Base-by-base conservation (phyloP, 148 eudicot species). In the Cornus florida region DNA sequence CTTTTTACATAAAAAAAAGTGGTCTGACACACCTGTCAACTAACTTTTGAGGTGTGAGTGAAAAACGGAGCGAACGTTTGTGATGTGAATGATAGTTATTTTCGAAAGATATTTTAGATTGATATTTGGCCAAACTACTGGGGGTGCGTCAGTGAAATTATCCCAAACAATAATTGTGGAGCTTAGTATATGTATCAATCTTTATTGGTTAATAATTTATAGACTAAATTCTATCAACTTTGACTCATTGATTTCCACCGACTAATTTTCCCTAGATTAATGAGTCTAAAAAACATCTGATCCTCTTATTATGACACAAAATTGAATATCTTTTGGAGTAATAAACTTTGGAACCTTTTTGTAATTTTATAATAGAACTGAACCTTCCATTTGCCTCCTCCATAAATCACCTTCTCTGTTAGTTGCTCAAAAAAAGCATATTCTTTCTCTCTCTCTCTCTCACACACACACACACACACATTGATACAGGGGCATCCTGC, bases 381-480 rank as follows among this genome's bases (percentile, higher is more conserved):
- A 80, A 83, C 78, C 80, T 79, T 72, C 81, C 79, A 80, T 77
- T 73, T 80, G 77, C 81, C 0, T 0, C 43, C 48, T 43, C 48
- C 7, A 43, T 43, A 43, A 43, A 43, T 43, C 48, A 43, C 7
- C 31, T 46, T 22, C 14, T 62, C 71, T 70, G 6, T 46, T 23
- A 75, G 76, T 48, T 3, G 16, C 71, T 43, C 48, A 43, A 43
- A 43, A 39, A 43, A 43, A 43, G 48, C 48, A 43, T 43, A 43
- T 43, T 43, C 48, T 43, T 7, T 67, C 41, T 57, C 64, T 10
- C 64, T 12, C 64, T 12, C 64, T 28, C 28, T 28, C 28, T 28
- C 28, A 28, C 28, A 28, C 28, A 28, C 28, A 28, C 28, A 28
- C 28, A 28, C 28, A 28, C 28, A 28, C 28, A 57, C 3, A 57